Conservation (phyloP, 2,329 filamentous ascomycete genomes). For the Botrytis deweyae region DNA sequence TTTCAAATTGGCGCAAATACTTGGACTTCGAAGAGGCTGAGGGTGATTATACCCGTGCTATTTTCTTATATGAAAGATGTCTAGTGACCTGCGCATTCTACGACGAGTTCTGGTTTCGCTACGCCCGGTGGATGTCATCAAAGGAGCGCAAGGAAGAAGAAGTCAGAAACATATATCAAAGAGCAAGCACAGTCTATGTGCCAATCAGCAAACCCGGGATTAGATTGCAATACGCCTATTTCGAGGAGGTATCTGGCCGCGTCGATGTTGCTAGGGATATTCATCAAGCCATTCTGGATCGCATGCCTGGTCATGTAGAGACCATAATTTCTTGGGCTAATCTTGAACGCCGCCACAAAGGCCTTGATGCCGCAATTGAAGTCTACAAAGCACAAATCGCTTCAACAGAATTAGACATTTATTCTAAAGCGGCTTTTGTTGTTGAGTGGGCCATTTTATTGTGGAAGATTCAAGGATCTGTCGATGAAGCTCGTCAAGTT, state of each 20-base stretch:
- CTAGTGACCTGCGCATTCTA: conserved; percentile 91
- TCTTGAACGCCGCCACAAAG: conserved; percentile 76
- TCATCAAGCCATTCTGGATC: conserved; percentile 74
- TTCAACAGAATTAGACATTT: conserved; percentile 66
- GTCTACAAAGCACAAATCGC: conserved; percentile 82
- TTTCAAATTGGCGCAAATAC: conserved; percentile 93
- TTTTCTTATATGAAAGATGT: conserved; percentile 91
- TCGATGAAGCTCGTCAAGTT: conserved; percentile 77
- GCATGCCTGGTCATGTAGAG: conserved; percentile 79
- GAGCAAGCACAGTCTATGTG: conserved; percentile 80
- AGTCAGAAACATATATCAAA: conserved; percentile 86
- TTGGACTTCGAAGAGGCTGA: conserved; percentile 92
- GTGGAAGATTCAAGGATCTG: conserved; percentile 82
- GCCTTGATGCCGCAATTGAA: conserved; percentile 79
- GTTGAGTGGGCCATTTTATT: conserved; percentile 84
- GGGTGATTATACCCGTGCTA: conserved; percentile 70
- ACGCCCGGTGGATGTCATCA: conserved; percentile 86
- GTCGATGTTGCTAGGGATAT: conserved; percentile 80
- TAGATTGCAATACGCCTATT: conserved; percentile 88
- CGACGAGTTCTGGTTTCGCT: conserved; percentile 98
- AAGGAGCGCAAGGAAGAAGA: conserved; percentile 83
- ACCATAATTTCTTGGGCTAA: conserved; percentile 88
- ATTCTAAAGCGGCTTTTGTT: conserved; percentile 82
- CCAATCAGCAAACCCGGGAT: conserved; percentile 82
- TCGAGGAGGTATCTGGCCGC: conserved; percentile 82